Conservation (phyloP, 768 basidiomycete genomes). For the Suillus placidus region DNA sequence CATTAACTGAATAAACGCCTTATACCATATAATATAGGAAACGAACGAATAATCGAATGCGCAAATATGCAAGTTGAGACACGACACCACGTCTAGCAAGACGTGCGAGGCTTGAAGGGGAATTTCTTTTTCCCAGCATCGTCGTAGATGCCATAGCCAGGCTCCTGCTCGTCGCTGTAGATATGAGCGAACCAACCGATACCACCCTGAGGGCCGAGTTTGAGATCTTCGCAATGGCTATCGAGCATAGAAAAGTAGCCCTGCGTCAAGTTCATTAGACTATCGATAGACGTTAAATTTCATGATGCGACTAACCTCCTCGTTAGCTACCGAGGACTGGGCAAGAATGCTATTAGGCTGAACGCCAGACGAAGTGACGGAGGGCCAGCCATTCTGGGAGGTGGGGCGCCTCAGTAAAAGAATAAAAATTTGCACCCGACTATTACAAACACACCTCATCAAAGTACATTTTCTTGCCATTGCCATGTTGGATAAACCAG, state of each 20-base stretch:
- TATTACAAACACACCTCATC: constrained; percentile 54
- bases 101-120: constrained; percentile 61
- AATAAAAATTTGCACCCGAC: background rate
- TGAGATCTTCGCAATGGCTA: constrained; percentile 62
- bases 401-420: background rate
- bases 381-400: constrained; percentile 79
- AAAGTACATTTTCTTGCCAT: constrained; percentile 75
- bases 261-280: constrained; percentile 39
- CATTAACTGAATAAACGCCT: background rate
- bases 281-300: constrained; percentile 2
- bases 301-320: constrained; percentile 45
- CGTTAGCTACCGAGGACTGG: constrained; percentile 62
- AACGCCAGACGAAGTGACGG: constrained; percentile 58
- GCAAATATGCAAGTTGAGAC: background rate
- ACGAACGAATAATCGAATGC: background rate
- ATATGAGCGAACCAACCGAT: constrained; percentile 85
- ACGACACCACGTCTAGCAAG: constrained; percentile 44
- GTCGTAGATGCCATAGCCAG: constrained; percentile 73
- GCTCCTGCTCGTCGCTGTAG: constrained; percentile 65
- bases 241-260: constrained; percentile 69
- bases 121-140: constrained; percentile 56
- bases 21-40: background rate
- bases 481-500: constrained; percentile 66
- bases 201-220: constrained; percentile 58
- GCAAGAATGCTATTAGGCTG: constrained; percentile 67